phyloP scores from a whole-genome alignment of 306 rosid genomes.

The Morella rubra region DNA sequence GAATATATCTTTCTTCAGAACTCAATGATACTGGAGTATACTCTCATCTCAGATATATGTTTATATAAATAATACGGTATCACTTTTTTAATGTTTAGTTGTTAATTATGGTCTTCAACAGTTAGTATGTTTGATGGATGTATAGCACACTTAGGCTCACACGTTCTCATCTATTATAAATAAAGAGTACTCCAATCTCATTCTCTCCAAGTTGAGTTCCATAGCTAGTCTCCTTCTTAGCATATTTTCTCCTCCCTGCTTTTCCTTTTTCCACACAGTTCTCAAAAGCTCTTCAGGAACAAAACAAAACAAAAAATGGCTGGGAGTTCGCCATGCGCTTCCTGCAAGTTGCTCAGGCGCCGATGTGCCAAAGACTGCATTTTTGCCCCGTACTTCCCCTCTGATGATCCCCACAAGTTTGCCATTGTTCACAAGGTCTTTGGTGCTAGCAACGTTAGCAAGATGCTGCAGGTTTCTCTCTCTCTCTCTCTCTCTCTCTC shows the following conservation, averaged over 20 bases:
- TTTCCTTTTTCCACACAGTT: background rate
- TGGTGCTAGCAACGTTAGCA: slow-evolving; percentile 96
- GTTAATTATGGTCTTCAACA: slow-evolving; percentile 4
- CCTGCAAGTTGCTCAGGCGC: slow-evolving; percentile 89
- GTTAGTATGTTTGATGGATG: background rate
- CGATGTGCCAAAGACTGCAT: slow-evolving; percentile 79
- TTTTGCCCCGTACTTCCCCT: slow-evolving; percentile 85
- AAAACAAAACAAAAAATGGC: slow-evolving; percentile 37
- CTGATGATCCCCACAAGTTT: slow-evolving; percentile 86
- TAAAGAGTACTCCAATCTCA: slow-evolving; percentile 12
- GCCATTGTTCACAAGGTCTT: slow-evolving; percentile 92
- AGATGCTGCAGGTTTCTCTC: slow-evolving; percentile 81
- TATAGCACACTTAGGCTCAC: slow-evolving; percentile 24
- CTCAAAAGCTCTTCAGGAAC: slow-evolving; percentile 1
- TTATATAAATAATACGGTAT: background rate
- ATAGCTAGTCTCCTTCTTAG: background rate
- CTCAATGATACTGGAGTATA: slow-evolving; percentile 15
- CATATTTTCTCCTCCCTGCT: background rate
- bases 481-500: slow-evolving; percentile 2
- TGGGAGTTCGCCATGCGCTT: slow-evolving; percentile 89
- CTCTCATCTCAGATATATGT: slow-evolving; percentile 23
- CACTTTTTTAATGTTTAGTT: background rate
- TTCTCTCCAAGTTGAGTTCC: slow-evolving; percentile 12
- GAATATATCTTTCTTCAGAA: slow-evolving; percentile 15
- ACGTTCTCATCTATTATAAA: slow-evolving; percentile 44